Conservation (phyloP, 2,329 filamentous ascomycete genomes). For the Aspergillus japonicus region DNA sequence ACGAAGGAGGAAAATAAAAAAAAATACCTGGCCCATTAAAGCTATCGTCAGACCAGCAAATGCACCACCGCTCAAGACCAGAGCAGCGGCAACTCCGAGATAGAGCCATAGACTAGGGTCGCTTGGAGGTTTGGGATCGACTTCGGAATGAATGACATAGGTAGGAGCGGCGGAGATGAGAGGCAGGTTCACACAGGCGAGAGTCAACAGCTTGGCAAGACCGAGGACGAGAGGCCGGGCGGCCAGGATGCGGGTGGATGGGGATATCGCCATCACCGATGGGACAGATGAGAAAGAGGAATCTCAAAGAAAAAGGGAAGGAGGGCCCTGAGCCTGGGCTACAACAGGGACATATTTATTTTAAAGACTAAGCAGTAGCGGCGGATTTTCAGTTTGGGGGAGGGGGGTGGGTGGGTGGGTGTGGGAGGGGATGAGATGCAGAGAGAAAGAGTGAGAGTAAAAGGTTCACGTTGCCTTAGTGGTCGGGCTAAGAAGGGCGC, state of each 20-base stretch:
- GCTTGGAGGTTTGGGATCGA: constrained; percentile 52
- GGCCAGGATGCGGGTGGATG: constrained; percentile 34
- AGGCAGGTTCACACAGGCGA: constrained; percentile 40
- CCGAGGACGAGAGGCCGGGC: constrained; percentile 41
- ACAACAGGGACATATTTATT: constrained; percentile 14
- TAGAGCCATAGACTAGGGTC: constrained; percentile 77
- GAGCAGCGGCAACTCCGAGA: constrained; percentile 70
- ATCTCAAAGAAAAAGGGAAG: constrained; percentile 5
- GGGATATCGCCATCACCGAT: constrained; percentile 29
- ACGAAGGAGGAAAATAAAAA: neutral
- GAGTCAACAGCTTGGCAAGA: constrained; percentile 42
- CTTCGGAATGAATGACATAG: constrained; percentile 22
- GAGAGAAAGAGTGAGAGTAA: neutral
- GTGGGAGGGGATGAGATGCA: neutral
- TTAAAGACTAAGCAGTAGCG: neutral
- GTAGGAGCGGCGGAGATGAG: constrained; percentile 40
- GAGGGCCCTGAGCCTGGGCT: constrained; percentile 4
- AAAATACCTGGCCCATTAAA: constrained; percentile 60
- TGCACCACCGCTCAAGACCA: constrained; percentile 85
- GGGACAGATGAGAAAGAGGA: neutral
- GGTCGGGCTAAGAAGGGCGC: neutral
- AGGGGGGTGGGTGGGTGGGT: neutral
- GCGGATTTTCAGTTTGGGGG: neutral
- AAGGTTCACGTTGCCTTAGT: neutral
- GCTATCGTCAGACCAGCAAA: constrained; percentile 83